These are phyloP conservation scores for Laetiporus sulphureus DNA, from an alignment of 1,284 basidiomycete species.

Conservation along the genomic window DNA sequence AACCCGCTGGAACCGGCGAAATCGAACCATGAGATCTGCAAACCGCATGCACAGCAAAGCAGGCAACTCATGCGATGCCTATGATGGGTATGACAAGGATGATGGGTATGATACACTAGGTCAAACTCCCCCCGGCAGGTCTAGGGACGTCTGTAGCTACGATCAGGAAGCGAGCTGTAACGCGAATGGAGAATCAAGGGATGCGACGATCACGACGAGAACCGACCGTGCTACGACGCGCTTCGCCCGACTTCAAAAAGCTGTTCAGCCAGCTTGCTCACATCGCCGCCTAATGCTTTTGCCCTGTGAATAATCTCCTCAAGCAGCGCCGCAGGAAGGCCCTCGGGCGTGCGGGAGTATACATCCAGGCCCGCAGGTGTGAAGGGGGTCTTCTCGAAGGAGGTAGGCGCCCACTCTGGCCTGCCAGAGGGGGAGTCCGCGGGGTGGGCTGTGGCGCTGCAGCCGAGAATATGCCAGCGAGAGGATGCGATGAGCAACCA, in stretches of 20 bases:
- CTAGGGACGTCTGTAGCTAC: too few relatives aligned
- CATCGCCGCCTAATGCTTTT: conserved; percentile 15
- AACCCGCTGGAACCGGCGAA: too few relatives aligned
- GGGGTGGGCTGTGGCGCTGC: conserved; percentile 18
- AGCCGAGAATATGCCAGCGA: conserved; percentile 44
- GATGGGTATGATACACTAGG: too few relatives aligned
- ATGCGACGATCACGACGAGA: background rate
- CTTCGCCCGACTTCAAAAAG: conserved; percentile 18
- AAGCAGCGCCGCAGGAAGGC: conserved; percentile 19
- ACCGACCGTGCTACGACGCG: background rate
- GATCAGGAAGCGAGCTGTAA: too few relatives aligned
- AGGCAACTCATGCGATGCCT: too few relatives aligned
- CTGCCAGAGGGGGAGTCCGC: conserved; percentile 1
- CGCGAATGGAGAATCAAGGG: background rate
- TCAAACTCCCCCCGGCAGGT: too few relatives aligned
- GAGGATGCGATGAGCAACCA: conserved; percentile 35
- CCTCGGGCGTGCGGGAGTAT: conserved; percentile 28
- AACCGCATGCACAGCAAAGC: too few relatives aligned
- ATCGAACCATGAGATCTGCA: too few relatives aligned
- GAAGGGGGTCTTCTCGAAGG: conserved; percentile 45
- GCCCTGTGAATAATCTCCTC: conserved; percentile 13
- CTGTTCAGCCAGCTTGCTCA: conserved; percentile 12
- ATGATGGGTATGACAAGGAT: too few relatives aligned
- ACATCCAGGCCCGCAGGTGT: conserved; percentile 46
- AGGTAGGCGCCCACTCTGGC: conserved; percentile 39